Conservation (phyloP, 768 basidiomycete genomes). For the Russula earlei region DNA sequence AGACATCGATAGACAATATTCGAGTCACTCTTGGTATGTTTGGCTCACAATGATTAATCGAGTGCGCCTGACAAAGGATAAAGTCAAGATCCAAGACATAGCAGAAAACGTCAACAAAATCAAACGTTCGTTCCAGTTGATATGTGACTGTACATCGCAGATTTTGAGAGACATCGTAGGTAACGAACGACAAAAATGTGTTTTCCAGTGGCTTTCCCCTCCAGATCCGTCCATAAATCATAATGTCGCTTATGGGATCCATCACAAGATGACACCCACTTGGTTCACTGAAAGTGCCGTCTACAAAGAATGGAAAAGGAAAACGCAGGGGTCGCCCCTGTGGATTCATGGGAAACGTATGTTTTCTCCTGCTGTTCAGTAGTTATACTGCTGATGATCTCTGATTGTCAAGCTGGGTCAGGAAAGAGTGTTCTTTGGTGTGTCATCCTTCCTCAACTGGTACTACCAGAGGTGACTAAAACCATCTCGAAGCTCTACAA, state of each 20-base stretch:
- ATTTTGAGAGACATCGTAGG: background rate
- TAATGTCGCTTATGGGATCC: background rate
- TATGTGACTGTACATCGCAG: background rate
- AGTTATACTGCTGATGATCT: background rate
- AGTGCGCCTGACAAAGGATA: background rate
- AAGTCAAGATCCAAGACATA: background rate
- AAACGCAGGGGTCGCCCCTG: background rate
- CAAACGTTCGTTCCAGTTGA: conserved; percentile 1
- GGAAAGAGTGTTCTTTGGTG: conserved; percentile 3
- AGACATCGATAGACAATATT: conserved; percentile 1
- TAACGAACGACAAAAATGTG: background rate
- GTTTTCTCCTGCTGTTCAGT: background rate
- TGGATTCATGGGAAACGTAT: conserved; percentile 1
- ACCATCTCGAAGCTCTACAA: background rate
- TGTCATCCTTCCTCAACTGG: background rate
- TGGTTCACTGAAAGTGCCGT: background rate
- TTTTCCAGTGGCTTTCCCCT: background rate
- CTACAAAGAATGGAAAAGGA: conserved; percentile 9
- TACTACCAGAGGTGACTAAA: background rate
- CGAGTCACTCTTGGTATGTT: background rate
- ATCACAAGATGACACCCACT: background rate
- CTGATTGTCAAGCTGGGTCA: background rate
- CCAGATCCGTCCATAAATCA: conserved; percentile 3
- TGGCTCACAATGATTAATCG: too few relatives aligned
- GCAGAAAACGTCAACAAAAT: background rate